Evolutionary conservation across 2,329 filamentous ascomycete genomes (phyloP), one percentile per base, ranked within the genome.

Genomic region (Neonectria hederae): DNA sequence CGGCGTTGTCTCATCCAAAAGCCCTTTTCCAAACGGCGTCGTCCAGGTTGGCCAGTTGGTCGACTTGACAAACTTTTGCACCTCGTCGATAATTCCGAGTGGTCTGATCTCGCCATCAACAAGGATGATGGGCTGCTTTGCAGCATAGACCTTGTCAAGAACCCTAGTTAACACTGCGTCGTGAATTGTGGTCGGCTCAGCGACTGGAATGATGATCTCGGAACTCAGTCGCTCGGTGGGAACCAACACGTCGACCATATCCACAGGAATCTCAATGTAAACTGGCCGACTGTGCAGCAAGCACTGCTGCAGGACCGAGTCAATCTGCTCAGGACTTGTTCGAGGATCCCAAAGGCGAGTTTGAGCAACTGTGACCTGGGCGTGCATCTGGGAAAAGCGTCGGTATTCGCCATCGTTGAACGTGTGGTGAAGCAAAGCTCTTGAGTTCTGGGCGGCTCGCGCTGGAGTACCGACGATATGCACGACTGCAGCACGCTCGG

Each of bases 391-490:
- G 8, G 80, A 76, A 72, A 87, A 87, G 17, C 81, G 77, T 22
- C 80, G 74, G 59, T 83, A 87, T 32, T 87, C 82, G 11, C 84
- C 84, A 66, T 87, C 85, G n/a, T 82, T 81, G 66, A 88, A 80
- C 0, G 85, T 86, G 63, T 88, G 86, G 59, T 88, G 86, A 22
- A 87, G 76, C 53, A 81, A 65, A 11, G 77, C 72, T 4, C 83
- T 78, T 2, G 75, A 71, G 10, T 81, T 77, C 65, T 87, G 84
- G 3, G 80, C 76, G 9, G 71, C 65, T 2, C 82, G 78, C 2
- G 77, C 75, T 9, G 86, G 84, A 0, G 83, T 83, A 2, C 87
- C 87, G 22, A 88, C 86, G 45, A 89, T 83, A 68, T 89, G 86
- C 11, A 89, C 82, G 21, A 89, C 82, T 0, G 85, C 80, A 0